Evolutionary conservation across 2,329 filamentous ascomycete species (phyloP).

Genomic region (Hawksworthiomyces lignivorus): DNA sequence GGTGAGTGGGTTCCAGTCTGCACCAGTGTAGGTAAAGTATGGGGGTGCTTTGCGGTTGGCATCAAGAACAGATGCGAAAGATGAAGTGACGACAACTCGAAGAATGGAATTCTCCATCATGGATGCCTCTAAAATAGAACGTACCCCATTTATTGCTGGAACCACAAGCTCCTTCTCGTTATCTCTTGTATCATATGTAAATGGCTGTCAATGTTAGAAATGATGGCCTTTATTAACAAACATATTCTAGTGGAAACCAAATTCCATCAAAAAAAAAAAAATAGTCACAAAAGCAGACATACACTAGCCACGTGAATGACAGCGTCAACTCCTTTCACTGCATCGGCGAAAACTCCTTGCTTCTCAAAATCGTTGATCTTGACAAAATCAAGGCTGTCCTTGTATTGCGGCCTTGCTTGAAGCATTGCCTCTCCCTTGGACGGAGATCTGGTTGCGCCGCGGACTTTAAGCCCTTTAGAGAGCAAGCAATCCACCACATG

Average conservation of each 20-base stretch:
- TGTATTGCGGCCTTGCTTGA: conserved; percentile 22
- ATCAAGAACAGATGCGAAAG: conserved; percentile 14
- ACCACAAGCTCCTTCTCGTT: conserved; percentile 37
- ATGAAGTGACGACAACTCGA: conserved; percentile 21
- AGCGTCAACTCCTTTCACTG: conserved; percentile 22
- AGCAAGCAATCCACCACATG: conserved; percentile 27
- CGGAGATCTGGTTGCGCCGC: conserved; percentile 16
- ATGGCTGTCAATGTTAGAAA: conserved; percentile 18
- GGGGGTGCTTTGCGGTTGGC: conserved; percentile 18
- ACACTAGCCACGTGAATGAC: conserved; percentile 25
- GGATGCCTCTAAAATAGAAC: conserved; percentile 30
- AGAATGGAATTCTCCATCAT: conserved; percentile 19
- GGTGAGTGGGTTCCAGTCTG: conserved; percentile 46
- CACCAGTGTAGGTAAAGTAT: conserved; percentile 32
- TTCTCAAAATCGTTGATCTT: conserved; percentile 33
- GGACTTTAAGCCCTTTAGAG: conserved; percentile 22
- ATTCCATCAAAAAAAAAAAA: too few species aligned
- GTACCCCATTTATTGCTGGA: conserved; percentile 39
- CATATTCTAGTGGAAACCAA: too few species aligned
- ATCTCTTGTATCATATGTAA: conserved; percentile 31
- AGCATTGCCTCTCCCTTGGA: conserved; percentile 14
- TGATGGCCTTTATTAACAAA: too few species aligned
- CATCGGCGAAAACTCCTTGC: conserved; percentile 20
- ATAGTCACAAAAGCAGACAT: neutral
- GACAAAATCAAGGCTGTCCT: conserved; percentile 31